phyloP scores from a whole-genome alignment of 2,329 filamentous ascomycete species.

The Huntiella moniliformis region DNA sequence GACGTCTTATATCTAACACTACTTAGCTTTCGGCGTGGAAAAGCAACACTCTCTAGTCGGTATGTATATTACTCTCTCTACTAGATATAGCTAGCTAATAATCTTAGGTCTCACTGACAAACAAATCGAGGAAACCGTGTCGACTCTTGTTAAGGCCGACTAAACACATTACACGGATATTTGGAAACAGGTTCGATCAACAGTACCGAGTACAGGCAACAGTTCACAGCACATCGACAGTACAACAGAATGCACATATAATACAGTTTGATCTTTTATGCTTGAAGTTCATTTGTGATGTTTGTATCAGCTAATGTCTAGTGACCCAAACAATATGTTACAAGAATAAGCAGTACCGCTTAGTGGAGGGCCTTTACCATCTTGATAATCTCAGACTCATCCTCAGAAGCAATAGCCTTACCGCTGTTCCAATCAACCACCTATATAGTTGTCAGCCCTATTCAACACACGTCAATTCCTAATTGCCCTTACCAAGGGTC shows the following conservation, averaged over 20 bases:
- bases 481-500: constrained; percentile 44
- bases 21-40: constrained; percentile 35
- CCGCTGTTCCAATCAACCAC: constrained; percentile 90
- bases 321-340: background rate
- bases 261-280: background rate
- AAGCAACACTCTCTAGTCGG: constrained; percentile 38
- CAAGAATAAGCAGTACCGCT: background rate
- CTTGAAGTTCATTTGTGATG: background rate
- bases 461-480: constrained; percentile 12
- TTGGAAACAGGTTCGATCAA: constrained; percentile 1
- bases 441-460: constrained; percentile 18
- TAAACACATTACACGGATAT: background rate
- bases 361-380: constrained; percentile 40
- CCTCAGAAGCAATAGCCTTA: constrained; percentile 55
- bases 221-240: background rate
- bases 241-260: background rate
- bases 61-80: constrained; percentile 14
- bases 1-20: background rate
- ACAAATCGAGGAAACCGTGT: constrained; percentile 40
- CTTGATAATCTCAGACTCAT: constrained; percentile 77
- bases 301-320: too few species aligned
- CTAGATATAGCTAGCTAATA: background rate
- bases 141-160: constrained; percentile 30
- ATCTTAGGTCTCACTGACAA: constrained; percentile 33
- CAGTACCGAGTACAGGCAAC: too few species aligned